A percentile compares a stretch with the other conserved stretches of the same genome.
These are phyloP conservation scores for Umbelopsis vinacea DNA, from an alignment of 192 early-diverging fungal genomes.

Conservation along the genomic window DNA sequence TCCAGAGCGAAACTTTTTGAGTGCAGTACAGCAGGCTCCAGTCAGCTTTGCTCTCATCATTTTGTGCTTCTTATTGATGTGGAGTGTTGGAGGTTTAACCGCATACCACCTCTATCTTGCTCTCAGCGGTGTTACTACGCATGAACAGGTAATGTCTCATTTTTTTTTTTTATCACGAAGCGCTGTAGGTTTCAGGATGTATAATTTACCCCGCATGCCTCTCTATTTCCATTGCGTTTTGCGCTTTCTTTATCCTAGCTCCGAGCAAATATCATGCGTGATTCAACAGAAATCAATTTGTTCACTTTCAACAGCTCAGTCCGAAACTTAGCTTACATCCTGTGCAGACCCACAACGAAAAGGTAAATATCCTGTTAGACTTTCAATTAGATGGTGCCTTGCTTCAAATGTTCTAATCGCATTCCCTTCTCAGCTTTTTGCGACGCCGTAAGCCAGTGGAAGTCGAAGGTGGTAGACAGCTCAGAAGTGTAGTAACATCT, in stretches of 20 bases:
- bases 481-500: slow-evolving; percentile 3
- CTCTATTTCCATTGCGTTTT: too few relatives aligned
- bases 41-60: slow-evolving; percentile 65
- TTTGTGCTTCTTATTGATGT: slow-evolving; percentile 62
- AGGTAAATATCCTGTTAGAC: slow-evolving; percentile 33
- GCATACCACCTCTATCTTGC: slow-evolving; percentile 78
- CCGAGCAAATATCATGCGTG: slow-evolving; percentile 44
- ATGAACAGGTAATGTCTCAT: slow-evolving; percentile 79
- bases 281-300: slow-evolving; percentile 45
- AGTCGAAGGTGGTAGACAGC: not conserved
- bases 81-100: slow-evolving; percentile 74
- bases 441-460: slow-evolving; percentile 2
- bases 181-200: not conserved
- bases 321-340: slow-evolving; percentile 54
- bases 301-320: slow-evolving; percentile 51
- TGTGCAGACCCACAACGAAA: slow-evolving; percentile 54
- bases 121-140: slow-evolving; percentile 81
- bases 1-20: slow-evolving; percentile 4
- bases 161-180: not conserved
- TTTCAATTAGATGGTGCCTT: not conserved
- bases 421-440: not conserved
- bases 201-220: not conserved
- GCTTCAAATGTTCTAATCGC: not conserved
- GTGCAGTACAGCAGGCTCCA: slow-evolving; percentile 25
- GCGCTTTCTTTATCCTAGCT: slow-evolving; percentile 27